Conservation (phyloP, 441 rosid genomes). For the Populus trichocarpa region DNA sequence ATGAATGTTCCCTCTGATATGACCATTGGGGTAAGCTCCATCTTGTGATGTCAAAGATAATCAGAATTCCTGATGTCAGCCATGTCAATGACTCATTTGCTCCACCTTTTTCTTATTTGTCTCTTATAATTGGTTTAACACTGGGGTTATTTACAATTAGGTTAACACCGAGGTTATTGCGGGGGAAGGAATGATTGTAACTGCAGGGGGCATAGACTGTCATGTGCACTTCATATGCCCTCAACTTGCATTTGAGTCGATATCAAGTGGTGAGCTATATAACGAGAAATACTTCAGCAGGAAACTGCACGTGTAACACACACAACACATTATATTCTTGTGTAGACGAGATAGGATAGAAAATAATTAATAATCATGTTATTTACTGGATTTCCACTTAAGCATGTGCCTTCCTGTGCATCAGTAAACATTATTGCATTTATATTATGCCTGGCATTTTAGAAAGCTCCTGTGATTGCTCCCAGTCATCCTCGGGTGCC, state of each 20-base stretch:
- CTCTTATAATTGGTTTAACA: constrained; percentile 39
- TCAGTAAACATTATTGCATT: not conserved
- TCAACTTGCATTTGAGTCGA: constrained; percentile 81
- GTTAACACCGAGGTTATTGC: constrained; percentile 89
- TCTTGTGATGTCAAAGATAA: constrained; percentile 15
- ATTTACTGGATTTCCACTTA: not conserved
- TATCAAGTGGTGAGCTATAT: constrained; percentile 79
- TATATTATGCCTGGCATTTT: not conserved
- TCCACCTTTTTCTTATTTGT: constrained; percentile 3
- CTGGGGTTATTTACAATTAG: constrained; percentile 51
- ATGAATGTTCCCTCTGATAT: constrained; percentile 61
- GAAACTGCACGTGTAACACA: constrained; percentile 3
- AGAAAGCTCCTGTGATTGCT: constrained; percentile 1
- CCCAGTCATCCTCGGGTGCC: not conserved
- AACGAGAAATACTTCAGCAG: constrained; percentile 5
- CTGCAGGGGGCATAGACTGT: constrained; percentile 94
- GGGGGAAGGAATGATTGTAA: constrained; percentile 85
- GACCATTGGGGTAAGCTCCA: constrained; percentile 71
- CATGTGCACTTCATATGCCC: constrained; percentile 99
- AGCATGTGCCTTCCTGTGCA: not conserved
- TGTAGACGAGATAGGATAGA: not conserved
- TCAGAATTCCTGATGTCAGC: not conserved
- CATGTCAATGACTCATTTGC: constrained; percentile 4
- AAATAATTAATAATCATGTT: not conserved
- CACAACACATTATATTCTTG: not conserved